Evolutionary conservation across 352 stramenopile species (phyloP), one percentile per base, ranked within the genome.

Genomic region (Heterotrichella gracilis): DNA sequence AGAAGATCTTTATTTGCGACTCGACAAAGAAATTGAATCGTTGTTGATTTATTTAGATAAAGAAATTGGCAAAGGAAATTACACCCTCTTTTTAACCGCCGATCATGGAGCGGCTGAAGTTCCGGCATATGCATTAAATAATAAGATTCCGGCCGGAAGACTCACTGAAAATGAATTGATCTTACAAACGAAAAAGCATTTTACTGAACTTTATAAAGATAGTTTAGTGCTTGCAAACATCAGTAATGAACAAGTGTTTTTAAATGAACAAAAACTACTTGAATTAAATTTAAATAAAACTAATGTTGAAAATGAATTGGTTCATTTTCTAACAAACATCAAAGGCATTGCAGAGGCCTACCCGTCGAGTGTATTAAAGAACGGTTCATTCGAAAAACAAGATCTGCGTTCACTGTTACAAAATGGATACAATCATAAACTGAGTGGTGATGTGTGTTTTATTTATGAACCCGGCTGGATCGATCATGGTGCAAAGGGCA

Each of bases 371-470:
- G 9, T 17, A 53, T 53, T 53, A 53, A 53, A 53, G n/a, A 53
- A 17, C 32, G 9, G 9, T 9, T 9, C 32, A 53, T 9, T 9
- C n/a, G 32, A n/a, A 53, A 17, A 9, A 9, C 9, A 53, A 9
- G n/a, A n/a, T 53, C n/a, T 17, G 9, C 32, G 9, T 9, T 9
- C 32, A 9, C 32, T 53, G 32, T n/a, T 53, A 17, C 32, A 53
- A 53, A 53, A 53, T 53, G 32, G 32, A n/a, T 53, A 53, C 32
- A 53, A 53, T 53, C 32, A 53, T 17, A 53, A 53, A 53, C n/a
- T 53, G n/a, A 53, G 32, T n/a, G 32, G 32, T n/a, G n/a, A 53
- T n/a, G 32, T 53, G 32, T 9, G 9, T 9, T 53, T 53, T 53
- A 53, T 53, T 53, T 53, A 53, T n/a, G 32, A 53, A 53, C 32